Evolutionary conservation across 2,329 filamentous ascomycete species (phyloP), one percentile per base, ranked within the genome.

Genomic region (Botrytis medusae): DNA sequence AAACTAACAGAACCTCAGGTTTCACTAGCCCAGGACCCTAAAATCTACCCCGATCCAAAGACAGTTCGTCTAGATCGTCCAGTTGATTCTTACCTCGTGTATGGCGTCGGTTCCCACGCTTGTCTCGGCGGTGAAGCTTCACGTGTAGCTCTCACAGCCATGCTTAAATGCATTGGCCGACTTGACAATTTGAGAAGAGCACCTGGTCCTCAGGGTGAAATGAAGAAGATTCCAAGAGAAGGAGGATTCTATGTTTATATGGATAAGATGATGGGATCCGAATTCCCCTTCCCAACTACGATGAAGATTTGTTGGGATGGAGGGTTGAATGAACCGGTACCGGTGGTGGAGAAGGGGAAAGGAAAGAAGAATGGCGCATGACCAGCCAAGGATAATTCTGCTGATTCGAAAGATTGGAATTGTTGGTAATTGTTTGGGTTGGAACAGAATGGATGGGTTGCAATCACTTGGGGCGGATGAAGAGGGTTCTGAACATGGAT

Each of bases 51-150:
- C 0, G 82, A 88, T 69, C 89, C 91, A 0, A 84, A 88, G 1
- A 81, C 83, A 34, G 87, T 94, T 14, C 85, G 90, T 76, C 88
- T 92, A 0, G 85, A 87, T 29, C 88, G 92, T 0, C 89, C 90
- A 0, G 78, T 90, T 7, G 87, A 89, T 3, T 83, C 83, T 0
- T 94, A 94, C 80, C 86, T 92, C 75, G 86, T 89, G 80, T 90
- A 90, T 75, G 88, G 88, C 16, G 83, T 86, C 0, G 91, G 91
- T 0, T 85, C 90, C 6, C 89, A 92, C 78, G 83, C 86, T 1
- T 90, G 87, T 74, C 84, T 94, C 0, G 91, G 90, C 1, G 84
- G 84, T 76, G 83, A 87, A n/a, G 83, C 85, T 8, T 61, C 59
- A 42, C 25, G 22, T 12, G 69, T 67, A 25, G 83, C 86, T 1